Evolutionary conservation across 2,329 filamentous ascomycete species (phyloP).

Genomic region (Colletotrichum sp.): DNA sequence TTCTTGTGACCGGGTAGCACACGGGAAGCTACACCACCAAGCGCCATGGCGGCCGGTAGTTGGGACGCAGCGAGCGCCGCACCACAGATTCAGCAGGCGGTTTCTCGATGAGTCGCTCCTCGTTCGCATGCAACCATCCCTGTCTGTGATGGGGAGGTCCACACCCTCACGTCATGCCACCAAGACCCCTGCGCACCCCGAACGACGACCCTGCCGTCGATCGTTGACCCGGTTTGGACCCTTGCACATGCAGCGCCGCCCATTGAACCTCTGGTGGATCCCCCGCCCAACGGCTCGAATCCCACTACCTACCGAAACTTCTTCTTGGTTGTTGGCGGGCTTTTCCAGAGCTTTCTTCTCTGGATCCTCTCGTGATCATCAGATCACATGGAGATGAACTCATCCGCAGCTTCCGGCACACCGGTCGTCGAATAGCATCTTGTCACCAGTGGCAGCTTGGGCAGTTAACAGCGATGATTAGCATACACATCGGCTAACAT

Average conservation of each 20-base stretch:
- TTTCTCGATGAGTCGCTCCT: not conserved
- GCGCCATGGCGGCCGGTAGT: not conserved
- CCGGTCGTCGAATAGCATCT: no score
- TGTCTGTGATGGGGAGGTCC: not conserved
- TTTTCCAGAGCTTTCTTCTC: constrained; percentile 1
- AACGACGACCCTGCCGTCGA: constrained; percentile 8
- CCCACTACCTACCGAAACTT: not conserved
- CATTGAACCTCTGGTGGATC: not conserved
- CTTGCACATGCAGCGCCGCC: not conserved
- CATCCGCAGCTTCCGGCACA: constrained; percentile 4
- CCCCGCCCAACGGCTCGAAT: not conserved
- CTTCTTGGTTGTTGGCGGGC: not conserved
- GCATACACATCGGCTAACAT: not conserved
- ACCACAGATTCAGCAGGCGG: not conserved
- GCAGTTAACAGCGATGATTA: not conserved
- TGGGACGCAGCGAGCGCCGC: not conserved
- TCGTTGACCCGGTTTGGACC: constrained; percentile 2
- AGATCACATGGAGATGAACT: constrained; percentile 4
- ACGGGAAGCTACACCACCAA: not conserved
- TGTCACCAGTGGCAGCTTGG: not conserved
- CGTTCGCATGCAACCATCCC: not conserved
- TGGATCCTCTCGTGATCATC: not conserved
- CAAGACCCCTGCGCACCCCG: not conserved
- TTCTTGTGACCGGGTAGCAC: not conserved
- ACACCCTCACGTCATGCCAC: constrained; percentile 2